Evolutionary conservation across 257 asterid species (phyloP).

Genomic region (Echium plantagineum): DNA sequence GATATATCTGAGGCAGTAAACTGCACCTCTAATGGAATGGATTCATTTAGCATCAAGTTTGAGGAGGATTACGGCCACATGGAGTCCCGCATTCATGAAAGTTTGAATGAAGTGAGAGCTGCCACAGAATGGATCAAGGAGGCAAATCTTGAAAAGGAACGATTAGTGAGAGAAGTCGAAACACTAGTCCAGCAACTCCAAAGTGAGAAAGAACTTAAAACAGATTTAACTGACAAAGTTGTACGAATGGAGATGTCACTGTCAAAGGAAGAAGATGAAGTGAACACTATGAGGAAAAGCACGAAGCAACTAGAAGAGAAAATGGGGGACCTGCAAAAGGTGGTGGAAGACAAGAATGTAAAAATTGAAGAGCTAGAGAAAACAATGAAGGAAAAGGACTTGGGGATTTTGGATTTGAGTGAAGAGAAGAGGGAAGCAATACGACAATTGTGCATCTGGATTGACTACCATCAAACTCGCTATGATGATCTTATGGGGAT

Average conservation of each 20-base stretch:
- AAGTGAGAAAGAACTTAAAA: slow-evolving; percentile 23
- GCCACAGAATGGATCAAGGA: slow-evolving; percentile 36
- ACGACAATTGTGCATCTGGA: slow-evolving; percentile 61
- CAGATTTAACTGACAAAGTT: slow-evolving; percentile 26
- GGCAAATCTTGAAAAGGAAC: slow-evolving; percentile 33
- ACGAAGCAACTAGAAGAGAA: slow-evolving; percentile 30
- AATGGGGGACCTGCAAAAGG: slow-evolving; percentile 28
- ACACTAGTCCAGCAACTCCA: slow-evolving; percentile 34
- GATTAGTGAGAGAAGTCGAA: slow-evolving; percentile 31
- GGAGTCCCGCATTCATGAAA: slow-evolving; percentile 70
- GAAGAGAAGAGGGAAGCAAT: slow-evolving; percentile 87
- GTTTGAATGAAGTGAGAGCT: slow-evolving; percentile 50
- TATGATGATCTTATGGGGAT: slow-evolving; percentile 49
- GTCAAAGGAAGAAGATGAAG: slow-evolving; percentile 33
- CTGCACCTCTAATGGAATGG: slow-evolving; percentile 37
- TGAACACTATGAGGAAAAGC: slow-evolving; percentile 23
- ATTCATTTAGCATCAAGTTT: slow-evolving; percentile 56
- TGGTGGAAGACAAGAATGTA: slow-evolving; percentile 32
- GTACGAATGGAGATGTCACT: slow-evolving; percentile 24
- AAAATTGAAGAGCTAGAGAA: slow-evolving; percentile 31
- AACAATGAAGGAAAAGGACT: slow-evolving; percentile 45
- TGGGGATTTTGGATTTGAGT: slow-evolving; percentile 36
- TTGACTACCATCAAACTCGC: slow-evolving; percentile 67
- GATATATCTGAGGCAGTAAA: slow-evolving; percentile 41
- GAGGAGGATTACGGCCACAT: slow-evolving; percentile 91